Evolutionary conservation across 805 yeast genomes (phyloP).

Genomic region (Yarrowia deformans): DNA sequence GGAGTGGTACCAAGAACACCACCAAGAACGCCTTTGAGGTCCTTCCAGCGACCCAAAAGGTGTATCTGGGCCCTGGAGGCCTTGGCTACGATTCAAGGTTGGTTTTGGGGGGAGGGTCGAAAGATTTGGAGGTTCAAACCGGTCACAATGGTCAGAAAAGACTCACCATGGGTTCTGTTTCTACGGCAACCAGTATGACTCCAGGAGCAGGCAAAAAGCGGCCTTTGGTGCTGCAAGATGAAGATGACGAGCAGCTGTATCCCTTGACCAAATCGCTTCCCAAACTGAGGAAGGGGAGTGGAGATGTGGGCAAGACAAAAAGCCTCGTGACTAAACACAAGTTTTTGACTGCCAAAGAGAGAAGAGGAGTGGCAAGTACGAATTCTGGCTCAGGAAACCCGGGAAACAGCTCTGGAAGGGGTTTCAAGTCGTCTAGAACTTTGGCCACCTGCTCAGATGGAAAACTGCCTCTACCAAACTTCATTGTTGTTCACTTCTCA

Average conservation of each 20-base stretch:
- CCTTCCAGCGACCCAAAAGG: conserved; percentile 2
- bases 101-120: too few species aligned
- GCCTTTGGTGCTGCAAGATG: conserved; percentile 4
- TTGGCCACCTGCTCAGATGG: conserved; percentile 9
- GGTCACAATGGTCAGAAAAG: not conserved
- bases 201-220: conserved; percentile 25
- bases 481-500: not conserved
- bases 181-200: not conserved
- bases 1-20: not conserved
- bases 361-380: not conserved
- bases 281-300: conserved; percentile 3
- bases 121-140: not conserved
- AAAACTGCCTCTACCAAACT: conserved; percentile 12
- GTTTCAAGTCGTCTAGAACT: not conserved
- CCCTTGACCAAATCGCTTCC: conserved; percentile 18
- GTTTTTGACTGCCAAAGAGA: conserved; percentile 8
- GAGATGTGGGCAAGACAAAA: not conserved
- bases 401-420: too few species aligned
- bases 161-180: not conserved
- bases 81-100: conserved; percentile 3
- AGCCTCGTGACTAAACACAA: conserved; percentile 13
- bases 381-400: not conserved
- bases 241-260: conserved; percentile 16
- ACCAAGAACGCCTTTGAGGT: not conserved
- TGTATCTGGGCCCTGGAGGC: conserved; percentile 1